Base-by-base conservation (phyloP, 768 basidiomycete species). In the Fistulinella prunicolor region DNA sequence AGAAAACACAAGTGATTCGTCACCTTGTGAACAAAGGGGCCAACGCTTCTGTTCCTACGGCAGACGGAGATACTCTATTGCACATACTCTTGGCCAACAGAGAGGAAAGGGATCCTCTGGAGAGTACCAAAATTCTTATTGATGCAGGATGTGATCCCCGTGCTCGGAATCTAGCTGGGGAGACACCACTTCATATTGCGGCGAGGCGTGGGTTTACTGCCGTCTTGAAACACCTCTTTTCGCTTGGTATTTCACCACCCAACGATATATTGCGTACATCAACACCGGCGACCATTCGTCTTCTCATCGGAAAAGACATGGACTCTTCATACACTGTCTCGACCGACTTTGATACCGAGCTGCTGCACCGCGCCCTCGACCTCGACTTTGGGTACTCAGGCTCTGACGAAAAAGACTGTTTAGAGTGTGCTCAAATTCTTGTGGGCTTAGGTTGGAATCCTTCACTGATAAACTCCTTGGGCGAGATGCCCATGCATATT, bases 71-170 rank as follows among this genome's bases (percentile, higher is more conserved):
- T 19, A 41, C 38, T 16, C 39, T 17, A 8, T 9, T 42, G 4
- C 46, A 40, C 19, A n/a, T 40, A 7, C 9, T 26, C 13, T 5
- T 40, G 10, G 7, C 8, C 9, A 4, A 10, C 14, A 21, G 38
- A 1, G 2, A 42, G 0, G 8, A 32, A 21, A 2, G 7, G 7
- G 19, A 32, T 24, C 3, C 3, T 6, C 8, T 46, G 12, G 43
- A 35, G 2, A 9, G 42, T 35, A 24, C 29, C 17, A 9, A 34
- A 30, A 19, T 54, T 7, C 52, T 54, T 1, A 2, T 54, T 7
- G 28, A 40, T 6, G 53, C 43, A 4, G 52, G 52, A 3, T 53
- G 52, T n/a, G 10, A 42, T 6, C 44, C 40, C 14, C 9, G 28
- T 0, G n/a, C 17, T 1, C 6, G 1, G 8, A 54, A 54, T 21